Conservation (phyloP, 73 alveolate genomes). For the Paramecium bursaria region DNA sequence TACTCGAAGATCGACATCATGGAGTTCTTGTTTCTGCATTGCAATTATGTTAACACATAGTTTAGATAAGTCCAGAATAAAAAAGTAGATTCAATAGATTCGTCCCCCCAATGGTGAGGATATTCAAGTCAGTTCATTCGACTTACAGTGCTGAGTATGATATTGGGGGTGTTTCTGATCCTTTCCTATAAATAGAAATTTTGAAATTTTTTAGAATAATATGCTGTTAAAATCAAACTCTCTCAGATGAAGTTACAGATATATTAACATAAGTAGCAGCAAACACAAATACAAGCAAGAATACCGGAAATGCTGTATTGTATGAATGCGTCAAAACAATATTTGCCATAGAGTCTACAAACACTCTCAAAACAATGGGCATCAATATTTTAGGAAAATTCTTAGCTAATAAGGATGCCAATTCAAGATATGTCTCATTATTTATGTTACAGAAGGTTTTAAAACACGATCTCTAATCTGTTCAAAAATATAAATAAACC, state of each 20-base stretch:
- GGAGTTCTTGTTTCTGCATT: conserved; percentile 93
- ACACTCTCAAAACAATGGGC: conserved; percentile 91
- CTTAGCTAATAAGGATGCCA: conserved; percentile 59
- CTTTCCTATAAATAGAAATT: conserved; percentile 97
- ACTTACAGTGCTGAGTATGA: conserved; percentile 98
- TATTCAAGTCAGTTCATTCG: conserved; percentile 88
- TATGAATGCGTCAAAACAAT: conserved; percentile 99
- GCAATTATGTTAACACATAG: conserved; percentile 86
- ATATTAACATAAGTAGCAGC: conserved; percentile 98
- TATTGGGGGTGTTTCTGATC: conserved; percentile 99
- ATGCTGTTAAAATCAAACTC: conserved; percentile 91
- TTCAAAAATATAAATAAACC: conserved; percentile 65
- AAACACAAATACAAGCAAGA: conserved; percentile 90
- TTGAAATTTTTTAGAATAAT: conserved; percentile 88
- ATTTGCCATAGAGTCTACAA: conserved; percentile 94
- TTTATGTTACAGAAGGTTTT: conserved; percentile 64
- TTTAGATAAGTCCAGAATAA: conserved; percentile 84
- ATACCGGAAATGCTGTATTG: conserved; percentile 95
- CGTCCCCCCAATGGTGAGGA: conserved; percentile 86
- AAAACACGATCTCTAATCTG: conserved; percentile 61
- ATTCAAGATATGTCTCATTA: conserved; percentile 55
- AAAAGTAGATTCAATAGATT: conserved; percentile 90
- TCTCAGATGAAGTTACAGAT: conserved; percentile 97
- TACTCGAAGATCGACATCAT: conserved; percentile 88
- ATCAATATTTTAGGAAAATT: conserved; percentile 69